Evolutionary conservation across 1,284 basidiomycete species (phyloP).

Genomic region (Microbotryum saponariae): DNA sequence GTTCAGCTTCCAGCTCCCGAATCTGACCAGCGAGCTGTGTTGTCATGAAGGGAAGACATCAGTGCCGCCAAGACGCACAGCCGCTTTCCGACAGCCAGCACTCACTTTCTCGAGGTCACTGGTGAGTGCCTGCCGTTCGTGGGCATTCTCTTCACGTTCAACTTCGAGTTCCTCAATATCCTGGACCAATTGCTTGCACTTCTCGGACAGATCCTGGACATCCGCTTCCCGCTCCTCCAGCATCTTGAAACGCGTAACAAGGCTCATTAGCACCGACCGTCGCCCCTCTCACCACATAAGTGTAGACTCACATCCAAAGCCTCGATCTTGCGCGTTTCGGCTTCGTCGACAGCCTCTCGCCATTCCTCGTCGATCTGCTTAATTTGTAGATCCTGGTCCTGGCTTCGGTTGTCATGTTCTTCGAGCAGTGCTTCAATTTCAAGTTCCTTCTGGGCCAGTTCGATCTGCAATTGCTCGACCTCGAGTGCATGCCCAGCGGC

Average conservation of each 20-base stretch:
- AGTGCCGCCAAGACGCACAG: not conserved
- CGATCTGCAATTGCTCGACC: constrained; percentile 63
- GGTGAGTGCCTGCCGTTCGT: constrained; percentile 59
- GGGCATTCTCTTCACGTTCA: constrained; percentile 62
- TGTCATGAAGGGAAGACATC: not conserved
- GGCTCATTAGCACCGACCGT: not conserved
- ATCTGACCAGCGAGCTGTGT: constrained; percentile 49
- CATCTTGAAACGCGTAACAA: constrained; percentile 5
- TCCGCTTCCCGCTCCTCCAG: constrained; percentile 61
- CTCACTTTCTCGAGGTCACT: constrained; percentile 65
- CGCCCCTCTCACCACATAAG: not conserved
- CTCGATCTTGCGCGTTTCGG: constrained; percentile 60
- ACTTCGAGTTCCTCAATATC: constrained; percentile 62
- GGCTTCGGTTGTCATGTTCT: constrained; percentile 61
- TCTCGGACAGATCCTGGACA: constrained; percentile 59
- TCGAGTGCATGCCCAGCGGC: constrained; percentile 69
- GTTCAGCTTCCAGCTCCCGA: constrained; percentile 54
- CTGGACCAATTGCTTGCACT: constrained; percentile 65
- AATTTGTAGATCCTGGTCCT: constrained; percentile 56
- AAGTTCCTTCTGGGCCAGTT: constrained; percentile 70
- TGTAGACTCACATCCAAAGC: constrained; percentile 56
- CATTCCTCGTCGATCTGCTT: constrained; percentile 64
- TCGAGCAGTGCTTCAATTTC: constrained; percentile 64
- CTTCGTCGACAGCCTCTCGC: constrained; percentile 67
- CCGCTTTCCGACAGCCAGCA: constrained; percentile 1